Conservation (phyloP, 176 grass and related monocot species). For the Cenchrus americanus region DNA sequence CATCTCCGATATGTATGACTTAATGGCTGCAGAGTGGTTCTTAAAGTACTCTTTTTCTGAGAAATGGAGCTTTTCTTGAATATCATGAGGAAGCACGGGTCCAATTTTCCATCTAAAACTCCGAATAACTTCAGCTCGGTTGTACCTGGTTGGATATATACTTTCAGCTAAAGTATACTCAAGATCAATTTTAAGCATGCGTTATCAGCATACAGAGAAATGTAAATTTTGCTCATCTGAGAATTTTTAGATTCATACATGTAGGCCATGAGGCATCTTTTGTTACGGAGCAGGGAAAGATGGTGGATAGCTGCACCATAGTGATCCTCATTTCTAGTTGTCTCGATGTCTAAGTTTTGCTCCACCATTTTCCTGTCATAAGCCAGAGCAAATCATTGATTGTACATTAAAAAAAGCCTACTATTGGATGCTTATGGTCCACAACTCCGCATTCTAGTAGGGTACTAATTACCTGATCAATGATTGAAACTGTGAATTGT, state of each 20-base stretch:
- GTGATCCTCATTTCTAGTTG: slow-evolving; percentile 85
- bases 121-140: slow-evolving; percentile 86
- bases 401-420: not conserved
- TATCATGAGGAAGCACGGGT: slow-evolving; percentile 91
- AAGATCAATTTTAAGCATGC: slow-evolving; percentile 19
- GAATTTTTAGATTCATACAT: slow-evolving; percentile 54
- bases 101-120: slow-evolving; percentile 94
- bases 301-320: slow-evolving; percentile 90
- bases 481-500: slow-evolving; percentile 78
- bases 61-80: slow-evolving; percentile 85
- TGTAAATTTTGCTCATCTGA: not conserved
- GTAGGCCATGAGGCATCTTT: slow-evolving; percentile 98
- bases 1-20: slow-evolving; percentile 84
- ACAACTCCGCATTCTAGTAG: slow-evolving; percentile 10
- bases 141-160: slow-evolving; percentile 62
- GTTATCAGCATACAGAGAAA: slow-evolving; percentile 5
- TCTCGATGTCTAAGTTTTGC: slow-evolving; percentile 80
- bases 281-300: slow-evolving; percentile 92
- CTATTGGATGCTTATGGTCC: not conserved
- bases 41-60: slow-evolving; percentile 93
- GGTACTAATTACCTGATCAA: slow-evolving; percentile 69
- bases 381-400: slow-evolving; percentile 17
- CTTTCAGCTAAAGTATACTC: slow-evolving; percentile 9
- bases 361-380: slow-evolving; percentile 86
- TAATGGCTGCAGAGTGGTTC: slow-evolving; percentile 71